Evolutionary conservation across 2,329 filamentous ascomycete genomes (phyloP), one percentile per base, ranked within the genome.

Genomic region (Colletotrichum cuscutae): DNA sequence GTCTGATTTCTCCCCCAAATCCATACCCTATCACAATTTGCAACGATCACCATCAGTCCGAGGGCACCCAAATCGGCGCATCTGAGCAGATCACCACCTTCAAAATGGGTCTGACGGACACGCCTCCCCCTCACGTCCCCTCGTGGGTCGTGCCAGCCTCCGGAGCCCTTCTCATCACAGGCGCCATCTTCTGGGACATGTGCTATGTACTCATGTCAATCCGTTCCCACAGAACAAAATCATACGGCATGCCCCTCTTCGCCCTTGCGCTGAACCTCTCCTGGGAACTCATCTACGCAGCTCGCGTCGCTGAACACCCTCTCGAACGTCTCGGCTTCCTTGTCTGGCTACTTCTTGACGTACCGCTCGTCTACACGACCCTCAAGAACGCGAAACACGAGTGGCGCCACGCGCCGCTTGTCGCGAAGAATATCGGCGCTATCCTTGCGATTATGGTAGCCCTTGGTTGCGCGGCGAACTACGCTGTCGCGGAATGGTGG

Each of bases 211-310:
- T 89, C 74, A 86, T 88, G 80, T 80, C 82, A 13, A 82, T 79
- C 2, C 84, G 86, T 66, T 84, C 85, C 1, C 77, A 86, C n/a
- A 78, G 78, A 63, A 86, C 86, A 22, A 81, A 82, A 49, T 85
- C 85, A 5, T 89, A 87, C 74, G 82, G 86, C 46, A 86, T 88
- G 79, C 87, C 87, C 0, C 76, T 88, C 12, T 77, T 87, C 61
- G 82, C 85, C 0, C 83, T 89, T 11, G 83, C 83, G 15, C 76
- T 86, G 76, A 89, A 89, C 72, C 82, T 89, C 42, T 84, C 83
- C 1, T 89, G 87, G 87, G 87, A 89, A 76, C 77, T 87, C 3
- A 80, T 89, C 66, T 87, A 86, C 78, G 82, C 82, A 2, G 78
- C 87, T 28, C 86, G 81, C 74, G 85, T 89, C 19, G 81, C 83